A percentile compares a stretch with the other conserved stretches of the same genome.
Evolutionary conservation across 768 basidiomycete species (phyloP).

Genomic region (Macrolepiota dolichaula): DNA sequence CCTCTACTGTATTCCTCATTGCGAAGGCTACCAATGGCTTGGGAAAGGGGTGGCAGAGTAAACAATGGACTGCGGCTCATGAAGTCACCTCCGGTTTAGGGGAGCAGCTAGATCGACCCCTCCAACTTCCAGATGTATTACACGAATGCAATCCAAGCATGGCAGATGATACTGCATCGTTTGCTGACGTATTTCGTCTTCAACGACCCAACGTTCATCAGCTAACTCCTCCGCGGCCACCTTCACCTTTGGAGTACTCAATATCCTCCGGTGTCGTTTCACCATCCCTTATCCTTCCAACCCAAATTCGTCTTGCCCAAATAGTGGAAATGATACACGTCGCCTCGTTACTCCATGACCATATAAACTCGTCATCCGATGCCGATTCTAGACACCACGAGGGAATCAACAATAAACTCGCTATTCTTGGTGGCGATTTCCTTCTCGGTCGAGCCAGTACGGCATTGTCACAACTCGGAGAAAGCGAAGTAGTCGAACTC

Average conservation of each 20-base stretch:
- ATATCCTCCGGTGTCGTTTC: conserved; percentile 18
- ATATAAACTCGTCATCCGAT: conserved; percentile 73
- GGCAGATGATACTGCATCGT: conserved; percentile 73
- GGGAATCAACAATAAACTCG: conserved; percentile 86
- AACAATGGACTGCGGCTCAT: conserved; percentile 55
- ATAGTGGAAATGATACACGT: conserved; percentile 99
- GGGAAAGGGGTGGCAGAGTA: conserved; percentile 59
- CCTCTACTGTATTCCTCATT: conserved; percentile 86
- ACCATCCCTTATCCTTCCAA: conserved; percentile 62
- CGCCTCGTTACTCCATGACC: conserved; percentile 90
- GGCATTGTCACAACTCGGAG: conserved; percentile 82
- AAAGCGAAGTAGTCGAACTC: conserved; percentile 88
- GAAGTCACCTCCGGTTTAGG: conserved; percentile 52
- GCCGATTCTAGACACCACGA: conserved; percentile 55
- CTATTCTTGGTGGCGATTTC: conserved; percentile 94
- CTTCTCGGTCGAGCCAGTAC: conserved; percentile 88
- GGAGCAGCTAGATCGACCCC: conserved; percentile 71
- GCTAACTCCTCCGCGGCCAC: conserved; percentile 29
- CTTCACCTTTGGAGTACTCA: conserved; percentile 13
- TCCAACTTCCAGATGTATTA: conserved; percentile 76
- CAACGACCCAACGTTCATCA: conserved; percentile 19
- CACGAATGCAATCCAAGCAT: conserved; percentile 91
- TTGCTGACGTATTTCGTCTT: conserved; percentile 55
- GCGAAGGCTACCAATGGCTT: conserved; percentile 92
- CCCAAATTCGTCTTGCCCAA: conserved; percentile 89